Conservation (phyloP, 352 stramenopile genomes). For the Globisporangium splendens region DNA sequence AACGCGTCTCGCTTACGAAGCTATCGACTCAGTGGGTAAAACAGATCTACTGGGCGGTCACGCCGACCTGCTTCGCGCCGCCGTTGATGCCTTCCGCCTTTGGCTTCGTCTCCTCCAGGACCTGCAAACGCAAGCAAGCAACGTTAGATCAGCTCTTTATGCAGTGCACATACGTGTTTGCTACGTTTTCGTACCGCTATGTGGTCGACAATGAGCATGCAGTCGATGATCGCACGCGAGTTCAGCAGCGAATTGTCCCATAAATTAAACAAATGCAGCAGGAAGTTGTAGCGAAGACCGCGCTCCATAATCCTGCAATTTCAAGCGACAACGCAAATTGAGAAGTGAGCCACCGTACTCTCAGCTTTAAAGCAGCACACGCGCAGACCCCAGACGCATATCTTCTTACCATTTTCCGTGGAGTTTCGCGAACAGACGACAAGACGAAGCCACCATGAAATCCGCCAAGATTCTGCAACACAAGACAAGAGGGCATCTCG, state of each 20-base stretch:
- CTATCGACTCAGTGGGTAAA: too few relatives aligned
- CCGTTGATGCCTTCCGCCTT: conserved; percentile 3
- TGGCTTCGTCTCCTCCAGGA: conserved; percentile 31
- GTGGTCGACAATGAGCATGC: conserved; percentile 84
- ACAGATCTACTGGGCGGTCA: conserved; percentile 2
- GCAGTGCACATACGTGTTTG: too few relatives aligned
- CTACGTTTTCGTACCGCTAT: conserved; percentile 24
- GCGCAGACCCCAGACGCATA: background rate
- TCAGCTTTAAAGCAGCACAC: background rate
- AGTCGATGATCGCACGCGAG: conserved; percentile 82
- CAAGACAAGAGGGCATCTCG: background rate
- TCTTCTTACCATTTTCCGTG: conserved; percentile 68
- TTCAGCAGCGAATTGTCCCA: conserved; percentile 89
- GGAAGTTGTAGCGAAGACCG: conserved; percentile 81
- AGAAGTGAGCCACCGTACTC: background rate
- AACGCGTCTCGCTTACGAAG: background rate
- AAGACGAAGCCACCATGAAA: conserved; percentile 87
- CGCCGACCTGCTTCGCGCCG: background rate
- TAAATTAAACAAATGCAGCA: conserved; percentile 88
- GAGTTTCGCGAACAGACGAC: conserved; percentile 76
- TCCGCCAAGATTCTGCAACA: conserved; percentile 66
- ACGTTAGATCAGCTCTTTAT: background rate
- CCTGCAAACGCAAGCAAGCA: conserved; percentile 8
- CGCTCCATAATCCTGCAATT: conserved; percentile 56
- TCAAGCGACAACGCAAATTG: conserved; percentile 1